Conservation (phyloP, 495 filamentous ascomycete species). For the Aspergillus bertholletiae region DNA sequence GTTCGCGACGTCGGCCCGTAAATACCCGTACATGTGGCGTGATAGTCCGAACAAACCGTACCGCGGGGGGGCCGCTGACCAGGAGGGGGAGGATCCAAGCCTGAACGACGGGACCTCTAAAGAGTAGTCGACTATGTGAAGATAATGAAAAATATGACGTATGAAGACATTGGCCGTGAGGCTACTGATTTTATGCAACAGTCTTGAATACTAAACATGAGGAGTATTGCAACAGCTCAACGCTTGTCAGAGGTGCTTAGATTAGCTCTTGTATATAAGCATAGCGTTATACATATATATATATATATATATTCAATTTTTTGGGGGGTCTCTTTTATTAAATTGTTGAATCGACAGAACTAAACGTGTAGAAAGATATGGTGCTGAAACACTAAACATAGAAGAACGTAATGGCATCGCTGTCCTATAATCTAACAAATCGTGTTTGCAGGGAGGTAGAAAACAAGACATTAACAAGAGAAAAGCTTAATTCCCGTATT, state of each 20-base stretch:
- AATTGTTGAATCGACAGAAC: not conserved
- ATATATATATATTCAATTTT: not conserved
- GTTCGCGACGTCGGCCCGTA: conserved; percentile 36
- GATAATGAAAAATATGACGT: too few species aligned
- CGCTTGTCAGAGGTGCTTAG: not conserved
- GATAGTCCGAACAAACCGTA: not conserved
- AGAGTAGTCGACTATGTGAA: too few species aligned
- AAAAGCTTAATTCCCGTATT: not conserved
- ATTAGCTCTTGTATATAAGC: not conserved
- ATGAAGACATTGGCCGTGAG: too few species aligned
- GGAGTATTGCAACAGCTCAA: not conserved
- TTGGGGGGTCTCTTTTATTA: not conserved
- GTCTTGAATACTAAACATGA: too few species aligned
- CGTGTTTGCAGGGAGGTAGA: not conserved
- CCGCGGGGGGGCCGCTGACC: too few species aligned
- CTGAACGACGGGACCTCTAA: too few species aligned
- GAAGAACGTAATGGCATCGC: not conserved
- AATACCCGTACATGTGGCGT: conserved; percentile 13
- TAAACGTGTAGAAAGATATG: not conserved
- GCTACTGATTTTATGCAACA: too few species aligned
- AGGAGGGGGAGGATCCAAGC: too few species aligned
- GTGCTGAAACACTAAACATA: not conserved
- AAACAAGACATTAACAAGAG: not conserved
- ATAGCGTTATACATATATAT: not conserved
- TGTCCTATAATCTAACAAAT: not conserved